Conservation (phyloP, 352 stramenopile genomes). For the Phytophthora parvispora region DNA sequence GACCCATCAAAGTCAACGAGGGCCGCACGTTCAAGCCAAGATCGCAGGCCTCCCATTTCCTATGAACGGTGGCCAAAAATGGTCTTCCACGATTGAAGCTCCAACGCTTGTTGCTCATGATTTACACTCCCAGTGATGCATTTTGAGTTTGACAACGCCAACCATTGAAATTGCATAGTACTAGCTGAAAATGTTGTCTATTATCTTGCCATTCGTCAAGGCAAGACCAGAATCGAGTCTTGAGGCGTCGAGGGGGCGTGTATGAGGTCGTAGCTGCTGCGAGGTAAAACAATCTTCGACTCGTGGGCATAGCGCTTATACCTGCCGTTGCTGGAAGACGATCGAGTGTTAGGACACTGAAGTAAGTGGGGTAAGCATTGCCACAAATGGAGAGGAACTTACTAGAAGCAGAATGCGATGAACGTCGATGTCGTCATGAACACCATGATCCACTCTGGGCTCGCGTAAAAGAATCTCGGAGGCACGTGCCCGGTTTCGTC, state of each 20-base stretch:
- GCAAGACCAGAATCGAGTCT: not conserved
- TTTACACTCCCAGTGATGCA: too few species aligned
- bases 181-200: too few species aligned
- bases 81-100: too few species aligned
- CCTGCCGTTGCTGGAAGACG: slow-evolving; percentile 48
- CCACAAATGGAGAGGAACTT: slow-evolving; percentile 19
- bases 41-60: not conserved
- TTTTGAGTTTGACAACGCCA: too few species aligned
- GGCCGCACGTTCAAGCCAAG: not conserved
- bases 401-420: slow-evolving; percentile 66
- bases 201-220: too few species aligned
- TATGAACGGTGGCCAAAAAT: too few species aligned
- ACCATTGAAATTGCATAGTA: too few species aligned
- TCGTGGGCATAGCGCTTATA: slow-evolving; percentile 65
- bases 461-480: slow-evolving; percentile 53
- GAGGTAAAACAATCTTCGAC: slow-evolving; percentile 12
- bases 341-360: not conserved
- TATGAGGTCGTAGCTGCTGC: not conserved
- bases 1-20: not conserved
- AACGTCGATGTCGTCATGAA: slow-evolving; percentile 50
- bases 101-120: too few species aligned
- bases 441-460: slow-evolving; percentile 64
- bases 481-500: slow-evolving; percentile 42
- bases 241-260: not conserved
- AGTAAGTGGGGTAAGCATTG: not conserved